These are phyloP conservation scores for Verticillium nonalfalfae DNA, from an alignment of 2,329 filamentous ascomycete species.

Conservation along the genomic window DNA sequence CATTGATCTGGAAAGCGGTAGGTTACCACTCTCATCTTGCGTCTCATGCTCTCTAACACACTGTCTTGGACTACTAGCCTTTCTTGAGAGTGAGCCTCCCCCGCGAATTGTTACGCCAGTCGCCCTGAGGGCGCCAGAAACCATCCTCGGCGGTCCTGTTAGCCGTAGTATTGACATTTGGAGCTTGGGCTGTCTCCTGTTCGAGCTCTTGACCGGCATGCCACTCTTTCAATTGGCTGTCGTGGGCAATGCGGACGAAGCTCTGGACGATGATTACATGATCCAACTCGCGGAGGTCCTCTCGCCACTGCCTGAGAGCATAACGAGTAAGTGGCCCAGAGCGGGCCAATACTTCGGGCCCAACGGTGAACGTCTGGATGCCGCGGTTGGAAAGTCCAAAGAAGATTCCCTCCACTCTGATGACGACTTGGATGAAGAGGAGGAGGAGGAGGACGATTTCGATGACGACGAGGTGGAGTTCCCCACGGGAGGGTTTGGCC, in stretches of 20 bases:
- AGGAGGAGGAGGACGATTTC: neutral
- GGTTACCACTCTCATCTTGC: neutral
- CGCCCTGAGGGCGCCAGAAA: no score
- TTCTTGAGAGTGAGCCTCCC: no score
- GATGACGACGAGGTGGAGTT: neutral
- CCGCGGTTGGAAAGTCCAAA: neutral
- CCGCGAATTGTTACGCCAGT: no score
- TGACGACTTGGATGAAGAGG: neutral
- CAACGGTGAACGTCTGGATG: neutral
- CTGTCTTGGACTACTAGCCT: no score
- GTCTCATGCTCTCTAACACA: no score
- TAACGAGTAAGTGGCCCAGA: constrained; percentile 9
- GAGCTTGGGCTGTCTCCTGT: constrained; percentile 14
- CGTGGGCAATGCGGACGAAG: constrained; percentile 2
- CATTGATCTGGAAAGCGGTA: constrained; percentile 4
- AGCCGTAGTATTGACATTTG: constrained; percentile 11
- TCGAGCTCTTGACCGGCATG: constrained; percentile 11
- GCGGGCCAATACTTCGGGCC: constrained; percentile 6
- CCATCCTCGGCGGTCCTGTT: no score
- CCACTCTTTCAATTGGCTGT: constrained; percentile 5
- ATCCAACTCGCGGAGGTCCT: constrained; percentile 12
- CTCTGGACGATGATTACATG: constrained; percentile 7
- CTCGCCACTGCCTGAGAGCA: constrained; percentile 8
- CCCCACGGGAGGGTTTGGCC: neutral
- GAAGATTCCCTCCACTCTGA: neutral